Evolutionary conservation across 805 yeast genomes (phyloP), one percentile per base, ranked within the genome.

Genomic region (Wickerhamiella brachini): DNA sequence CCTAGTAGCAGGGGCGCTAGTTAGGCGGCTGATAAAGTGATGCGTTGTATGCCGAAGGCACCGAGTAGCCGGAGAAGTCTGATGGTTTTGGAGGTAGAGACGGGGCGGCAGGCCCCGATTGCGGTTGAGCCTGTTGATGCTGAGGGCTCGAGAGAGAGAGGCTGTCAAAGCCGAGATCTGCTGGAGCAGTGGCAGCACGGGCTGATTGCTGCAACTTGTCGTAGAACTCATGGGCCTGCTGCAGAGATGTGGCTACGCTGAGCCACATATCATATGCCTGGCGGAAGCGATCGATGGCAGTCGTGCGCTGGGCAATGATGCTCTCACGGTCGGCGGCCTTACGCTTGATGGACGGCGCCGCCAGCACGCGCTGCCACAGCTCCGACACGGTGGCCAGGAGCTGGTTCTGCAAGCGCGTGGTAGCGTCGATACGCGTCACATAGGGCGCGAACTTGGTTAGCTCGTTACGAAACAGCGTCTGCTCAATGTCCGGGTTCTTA

Each of bases 391-490:
- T 72, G 66, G 62, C 76, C 31, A 82, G 68, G 26, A 80, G 63
- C 2, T 67, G 65, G 22, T 73, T 72, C 64, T 89, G 95, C 49
- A 79, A 78, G 41, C 73, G 74, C n/a, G 83, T 72, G 10, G 89
- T 76, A 1, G 79, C 76, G 38, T 80, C 84, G 23, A 90, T 68
- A 50, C 94, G 76, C 1, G 75, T 72, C 49, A 79, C 79, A 56
- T 78, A 79, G 0, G 83, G 82, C 38, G 76, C 77, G 65, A 87
- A 90, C 65, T 90, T 90, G 48, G 73, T 76, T 55, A 90, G 68
- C 63, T 87, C 95, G 52, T 76, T 74, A 17, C 79, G 76, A 62
- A 89, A 88, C 13, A 83, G 62, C 4, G 54, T 66, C 9, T 74
- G 69, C 52, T 82, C 88, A 45, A 76, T 72, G 7, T 77, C 78